phyloP scores from a whole-genome alignment of 106 monocot species.

The Allium fistulosum region DNA sequence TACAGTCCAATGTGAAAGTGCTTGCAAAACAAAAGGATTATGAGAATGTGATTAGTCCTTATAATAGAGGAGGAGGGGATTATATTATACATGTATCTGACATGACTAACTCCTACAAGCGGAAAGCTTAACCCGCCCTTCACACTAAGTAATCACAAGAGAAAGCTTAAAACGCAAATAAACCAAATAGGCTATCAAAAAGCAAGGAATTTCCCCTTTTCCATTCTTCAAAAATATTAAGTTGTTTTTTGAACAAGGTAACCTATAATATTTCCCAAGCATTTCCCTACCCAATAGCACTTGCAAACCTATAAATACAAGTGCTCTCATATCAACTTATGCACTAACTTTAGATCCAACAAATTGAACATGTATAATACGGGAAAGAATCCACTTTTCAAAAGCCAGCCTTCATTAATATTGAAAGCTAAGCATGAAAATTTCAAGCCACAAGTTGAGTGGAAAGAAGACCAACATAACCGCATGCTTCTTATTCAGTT shows the following conservation, averaged over 20 bases:
- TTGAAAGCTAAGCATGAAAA: slow-evolving; percentile 1
- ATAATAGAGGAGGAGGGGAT: no score
- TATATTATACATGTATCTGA: no score
- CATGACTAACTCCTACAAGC: no score
- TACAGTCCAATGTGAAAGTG: no score
- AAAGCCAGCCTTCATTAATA: neutral
- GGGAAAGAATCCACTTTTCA: slow-evolving; percentile 1
- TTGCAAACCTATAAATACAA: neutral
- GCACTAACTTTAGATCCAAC: neutral
- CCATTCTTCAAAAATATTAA: neutral
- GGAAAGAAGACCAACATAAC: slow-evolving; percentile 6
- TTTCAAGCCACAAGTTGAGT: slow-evolving; percentile 4
- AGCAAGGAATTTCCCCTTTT: slow-evolving; percentile 5
- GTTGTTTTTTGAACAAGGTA: neutral
- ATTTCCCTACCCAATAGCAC: neutral
- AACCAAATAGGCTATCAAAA: neutral
- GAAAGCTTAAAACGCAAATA: neutral
- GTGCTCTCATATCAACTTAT: neutral
- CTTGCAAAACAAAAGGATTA: no score
- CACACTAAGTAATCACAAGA: slow-evolving; percentile 5
- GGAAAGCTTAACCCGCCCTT: neutral
- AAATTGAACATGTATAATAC: neutral
- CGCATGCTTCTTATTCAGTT: slow-evolving; percentile 5
- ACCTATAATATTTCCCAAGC: neutral
- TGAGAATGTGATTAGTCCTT: no score